Conservation (phyloP, 495 filamentous ascomycete genomes). For the Aspergillus indologenus region DNA sequence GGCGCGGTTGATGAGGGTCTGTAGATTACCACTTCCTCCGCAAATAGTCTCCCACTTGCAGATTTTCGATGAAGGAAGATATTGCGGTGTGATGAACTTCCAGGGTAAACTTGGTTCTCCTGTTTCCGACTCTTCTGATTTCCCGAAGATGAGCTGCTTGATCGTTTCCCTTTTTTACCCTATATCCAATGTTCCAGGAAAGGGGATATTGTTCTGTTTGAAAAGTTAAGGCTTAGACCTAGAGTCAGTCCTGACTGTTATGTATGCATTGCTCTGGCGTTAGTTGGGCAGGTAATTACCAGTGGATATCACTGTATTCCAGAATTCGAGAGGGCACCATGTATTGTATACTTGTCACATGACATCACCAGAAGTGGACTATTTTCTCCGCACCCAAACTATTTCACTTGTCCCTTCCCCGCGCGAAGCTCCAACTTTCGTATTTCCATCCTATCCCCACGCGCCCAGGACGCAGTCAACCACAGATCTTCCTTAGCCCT, state of each 20-base stretch:
- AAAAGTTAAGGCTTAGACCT: conserved; percentile 12
- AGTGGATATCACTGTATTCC: background rate
- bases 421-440: too few relatives aligned
- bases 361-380: background rate
- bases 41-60: too few relatives aligned
- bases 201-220: background rate
- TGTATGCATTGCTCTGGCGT: conserved; percentile 21
- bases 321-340: background rate
- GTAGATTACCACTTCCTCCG: conserved; percentile 14
- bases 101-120: conserved; percentile 4
- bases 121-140: conserved; percentile 17
- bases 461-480: background rate
- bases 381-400: conserved; percentile 1
- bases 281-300: background rate
- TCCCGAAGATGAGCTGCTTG: conserved; percentile 10
- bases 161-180: conserved; percentile 3
- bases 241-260: background rate
- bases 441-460: background rate
- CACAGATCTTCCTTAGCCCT: background rate
- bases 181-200: background rate
- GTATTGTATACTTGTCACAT: background rate
- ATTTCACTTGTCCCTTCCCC: background rate
- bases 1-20: conserved; percentile 31
- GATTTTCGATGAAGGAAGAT: conserved; percentile 4
- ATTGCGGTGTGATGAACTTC: too few relatives aligned